Percentiles rank a stretch among this genome's conserved stretches.
Conservation (phyloP, 1,284 basidiomycete species). For the Rhodotorula sp. region DNA sequence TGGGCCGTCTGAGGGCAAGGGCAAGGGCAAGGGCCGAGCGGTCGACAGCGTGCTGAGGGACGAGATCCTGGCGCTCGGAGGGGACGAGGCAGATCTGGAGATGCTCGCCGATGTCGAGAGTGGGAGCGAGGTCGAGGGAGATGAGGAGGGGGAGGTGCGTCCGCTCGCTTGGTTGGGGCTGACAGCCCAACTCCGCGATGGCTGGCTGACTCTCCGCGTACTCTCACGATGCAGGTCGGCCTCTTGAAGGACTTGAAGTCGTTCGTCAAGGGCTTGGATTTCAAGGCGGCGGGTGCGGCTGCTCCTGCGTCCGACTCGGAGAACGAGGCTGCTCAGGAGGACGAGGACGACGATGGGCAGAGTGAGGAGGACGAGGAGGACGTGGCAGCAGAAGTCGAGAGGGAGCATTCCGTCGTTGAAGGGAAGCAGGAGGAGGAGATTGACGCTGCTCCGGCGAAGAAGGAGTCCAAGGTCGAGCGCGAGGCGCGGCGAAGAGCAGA, state of each 20-base stretch:
- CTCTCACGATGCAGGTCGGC: slow-evolving; percentile 12
- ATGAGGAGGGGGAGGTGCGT: slow-evolving; percentile 43
- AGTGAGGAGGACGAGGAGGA: slow-evolving; percentile 3
- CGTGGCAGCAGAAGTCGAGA: slow-evolving; percentile 25
- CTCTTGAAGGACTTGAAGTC: slow-evolving; percentile 52
- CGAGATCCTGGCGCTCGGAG: slow-evolving; percentile 56
- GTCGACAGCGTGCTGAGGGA: slow-evolving; percentile 42
- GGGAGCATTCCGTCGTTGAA: slow-evolving; percentile 38
- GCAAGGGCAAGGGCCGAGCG: neutral
- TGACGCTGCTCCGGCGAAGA: slow-evolving; percentile 13
- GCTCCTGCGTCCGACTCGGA: slow-evolving; percentile 15
- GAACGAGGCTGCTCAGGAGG: slow-evolving; percentile 45
- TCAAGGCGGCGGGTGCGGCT: slow-evolving; percentile 44
- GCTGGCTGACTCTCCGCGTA: neutral
- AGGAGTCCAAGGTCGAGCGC: slow-evolving; percentile 34
- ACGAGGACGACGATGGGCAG: slow-evolving; percentile 25
- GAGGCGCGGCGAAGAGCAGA: slow-evolving; percentile 44
- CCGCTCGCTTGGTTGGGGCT: slow-evolving; percentile 14
- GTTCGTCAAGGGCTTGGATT: slow-evolving; percentile 61
- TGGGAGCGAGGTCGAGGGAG: slow-evolving; percentile 48
- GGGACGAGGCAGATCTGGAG: slow-evolving; percentile 57
- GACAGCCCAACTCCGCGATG: slow-evolving; percentile 42
- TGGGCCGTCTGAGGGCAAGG: neutral
- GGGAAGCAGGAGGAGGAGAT: neutral
- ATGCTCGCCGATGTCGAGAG: slow-evolving; percentile 52